Evolutionary conservation across 2,329 filamentous ascomycete species (phyloP).

Genomic region (Phialophora chinensis): DNA sequence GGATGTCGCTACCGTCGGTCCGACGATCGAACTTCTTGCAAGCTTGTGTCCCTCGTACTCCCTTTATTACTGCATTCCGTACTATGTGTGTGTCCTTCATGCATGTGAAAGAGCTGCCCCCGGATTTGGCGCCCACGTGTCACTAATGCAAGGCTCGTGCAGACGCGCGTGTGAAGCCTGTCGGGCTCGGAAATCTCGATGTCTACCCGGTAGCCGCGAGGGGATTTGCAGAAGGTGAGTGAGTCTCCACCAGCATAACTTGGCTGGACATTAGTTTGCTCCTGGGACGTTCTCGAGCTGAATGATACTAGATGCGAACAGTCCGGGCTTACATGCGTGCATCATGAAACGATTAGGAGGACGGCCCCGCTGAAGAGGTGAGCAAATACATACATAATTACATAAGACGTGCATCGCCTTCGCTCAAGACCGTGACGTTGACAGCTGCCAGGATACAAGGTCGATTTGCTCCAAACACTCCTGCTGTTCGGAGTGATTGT

Average conservation of each 20-base stretch:
- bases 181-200: conserved; percentile 30
- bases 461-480: not conserved
- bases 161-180: conserved; percentile 32
- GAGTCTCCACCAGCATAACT: conserved; percentile 10
- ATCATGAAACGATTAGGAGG: conserved; percentile 20
- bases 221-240: conserved; percentile 27
- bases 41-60: not conserved
- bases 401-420: not conserved
- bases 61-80: not conserved
- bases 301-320: conserved; percentile 19
- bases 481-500: not conserved
- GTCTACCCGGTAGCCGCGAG: conserved; percentile 17
- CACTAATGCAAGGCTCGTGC: conserved; percentile 21
- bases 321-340: conserved; percentile 15
- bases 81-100: too few relatives aligned
- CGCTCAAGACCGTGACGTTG: not conserved
- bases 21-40: not conserved
- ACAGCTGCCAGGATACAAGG: not conserved
- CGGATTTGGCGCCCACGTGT: not conserved
- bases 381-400: too few relatives aligned
- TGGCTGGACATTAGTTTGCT: not conserved
- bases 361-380: conserved; percentile 14
- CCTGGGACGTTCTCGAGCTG: not conserved
- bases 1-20: not conserved
- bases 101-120: not conserved